These are phyloP conservation scores for Nannizzia gypsea DNA, from an alignment of 2,329 filamentous ascomycete species.

Conservation along the genomic window DNA sequence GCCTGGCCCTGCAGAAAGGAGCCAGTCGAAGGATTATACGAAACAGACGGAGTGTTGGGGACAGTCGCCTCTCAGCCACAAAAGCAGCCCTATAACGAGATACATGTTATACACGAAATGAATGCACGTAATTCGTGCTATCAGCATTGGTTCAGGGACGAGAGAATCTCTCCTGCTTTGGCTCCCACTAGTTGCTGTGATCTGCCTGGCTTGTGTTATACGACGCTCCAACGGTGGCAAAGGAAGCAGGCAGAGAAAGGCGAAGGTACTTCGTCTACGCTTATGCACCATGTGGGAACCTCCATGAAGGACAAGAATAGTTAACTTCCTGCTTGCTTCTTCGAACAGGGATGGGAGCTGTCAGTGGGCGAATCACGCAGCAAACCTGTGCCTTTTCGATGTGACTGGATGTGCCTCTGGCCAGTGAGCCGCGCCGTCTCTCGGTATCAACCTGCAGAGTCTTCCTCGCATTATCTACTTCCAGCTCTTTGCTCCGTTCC, in stretches of 20 bases:
- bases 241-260: background rate
- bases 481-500: background rate
- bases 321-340: no score
- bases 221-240: background rate
- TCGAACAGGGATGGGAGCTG: background rate
- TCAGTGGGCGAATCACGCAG: background rate
- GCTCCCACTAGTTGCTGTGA: background rate
- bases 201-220: background rate
- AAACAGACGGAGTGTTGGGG: background rate
- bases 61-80: background rate
- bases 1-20: background rate
- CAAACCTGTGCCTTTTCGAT: background rate
- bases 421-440: background rate
- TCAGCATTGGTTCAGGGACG: no score
- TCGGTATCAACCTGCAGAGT: background rate
- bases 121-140: background rate
- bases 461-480: background rate
- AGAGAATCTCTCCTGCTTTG: background rate
- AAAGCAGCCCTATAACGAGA: background rate
- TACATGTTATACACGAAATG: background rate
- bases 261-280: no score
- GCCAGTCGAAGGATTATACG: background rate
- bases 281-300: background rate
- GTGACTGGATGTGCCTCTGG: slow-evolving; percentile 1
- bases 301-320: background rate